Evolutionary conservation across 352 stramenopile species (phyloP).

Genomic region (Pythium phragmitis): DNA sequence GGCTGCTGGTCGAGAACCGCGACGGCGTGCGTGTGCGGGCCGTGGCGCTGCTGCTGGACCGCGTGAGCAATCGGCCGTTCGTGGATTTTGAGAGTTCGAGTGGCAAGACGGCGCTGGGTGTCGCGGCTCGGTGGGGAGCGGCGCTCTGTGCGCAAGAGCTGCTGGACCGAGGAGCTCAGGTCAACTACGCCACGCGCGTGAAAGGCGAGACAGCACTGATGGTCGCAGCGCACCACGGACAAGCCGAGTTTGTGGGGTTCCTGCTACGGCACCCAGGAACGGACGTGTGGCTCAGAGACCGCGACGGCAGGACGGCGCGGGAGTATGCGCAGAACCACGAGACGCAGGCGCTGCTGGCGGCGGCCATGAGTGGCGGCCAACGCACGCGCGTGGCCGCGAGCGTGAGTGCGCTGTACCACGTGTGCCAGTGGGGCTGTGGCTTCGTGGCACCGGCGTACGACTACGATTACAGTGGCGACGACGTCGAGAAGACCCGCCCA

Average conservation of each 20-base stretch:
- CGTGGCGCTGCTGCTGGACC: slow-evolving; percentile 60
- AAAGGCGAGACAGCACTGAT: slow-evolving; percentile 57
- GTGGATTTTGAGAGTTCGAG: slow-evolving; percentile 64
- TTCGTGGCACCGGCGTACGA: slow-evolving; percentile 41
- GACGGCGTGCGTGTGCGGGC: slow-evolving; percentile 53
- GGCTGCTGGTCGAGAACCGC: slow-evolving; percentile 57
- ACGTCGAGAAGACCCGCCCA: slow-evolving; percentile 35
- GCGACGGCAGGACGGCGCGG: slow-evolving; percentile 38
- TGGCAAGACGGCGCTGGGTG: slow-evolving; percentile 44
- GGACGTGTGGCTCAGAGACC: slow-evolving; percentile 41
- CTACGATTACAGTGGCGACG: slow-evolving; percentile 24
- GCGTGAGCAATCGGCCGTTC: slow-evolving; percentile 44
- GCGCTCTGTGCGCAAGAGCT: slow-evolving; percentile 51
- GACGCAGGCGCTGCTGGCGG: slow-evolving; percentile 36
- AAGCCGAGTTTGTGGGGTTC: slow-evolving; percentile 52
- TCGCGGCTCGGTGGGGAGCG: slow-evolving; percentile 45
- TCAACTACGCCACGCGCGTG: slow-evolving; percentile 40
- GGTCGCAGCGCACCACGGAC: slow-evolving; percentile 47
- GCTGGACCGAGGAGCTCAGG: slow-evolving; percentile 45
- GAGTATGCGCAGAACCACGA: slow-evolving; percentile 36
- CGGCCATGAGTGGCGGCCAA: slow-evolving; percentile 42
- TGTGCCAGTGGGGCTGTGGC: slow-evolving; percentile 69
- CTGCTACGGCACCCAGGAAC: slow-evolving; percentile 39
- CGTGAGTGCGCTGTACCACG: slow-evolving; percentile 41
- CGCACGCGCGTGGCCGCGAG: slow-evolving; percentile 36